Evolutionary conservation across 2,329 filamentous ascomycete species (phyloP), one percentile per base, ranked within the genome.

Genomic region (Stagonosporopsis chrysanthemi): DNA sequence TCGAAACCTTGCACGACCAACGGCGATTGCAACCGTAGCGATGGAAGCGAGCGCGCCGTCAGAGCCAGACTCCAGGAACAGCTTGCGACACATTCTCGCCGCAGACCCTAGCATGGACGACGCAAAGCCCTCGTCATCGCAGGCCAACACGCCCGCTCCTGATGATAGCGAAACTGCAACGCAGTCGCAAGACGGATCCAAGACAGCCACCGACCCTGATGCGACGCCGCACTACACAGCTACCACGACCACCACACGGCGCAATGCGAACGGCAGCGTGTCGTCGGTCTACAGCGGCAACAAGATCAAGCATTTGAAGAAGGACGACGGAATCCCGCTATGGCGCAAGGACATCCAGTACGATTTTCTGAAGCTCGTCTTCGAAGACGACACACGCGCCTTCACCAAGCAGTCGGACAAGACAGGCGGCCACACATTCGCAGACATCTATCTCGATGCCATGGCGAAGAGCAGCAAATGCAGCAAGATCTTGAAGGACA

Each of bases 391-490:
- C 56, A 82, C 81, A 49, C 81, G 80, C 62, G 92, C 92, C 72
- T 99, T 99, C 76, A 96, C 92, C 72, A 96, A 96, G 74, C 90
- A 90, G 75, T 96, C 94, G 76, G 92, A 97, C 67, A 85, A 85
- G 55, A 88, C 89, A 70, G 88, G 90, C 70, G 90, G 86, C 64
- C 66, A 84, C 69, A 86, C 84, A 7, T 99, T 99, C 75, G 93
- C 95, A 60, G 93, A 98, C 76, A 86, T 99, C 59, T 99, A 99
- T 79, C 94, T 99, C 70, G 95, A 98, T 78, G 94, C 95, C 59
- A 98, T 99, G 94, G 92, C 95, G 3, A 87, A 92, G 76, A 99
- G 95, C 80, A 97, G 92, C 83, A 99, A 99, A 82, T 98, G 94
- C 26, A 98, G 95, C 83, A 98, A 98, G 80, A 95, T 99, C 46